Evolutionary conservation across 1,284 basidiomycete genomes (phyloP).

Genomic region (Vanrija sp.): DNA sequence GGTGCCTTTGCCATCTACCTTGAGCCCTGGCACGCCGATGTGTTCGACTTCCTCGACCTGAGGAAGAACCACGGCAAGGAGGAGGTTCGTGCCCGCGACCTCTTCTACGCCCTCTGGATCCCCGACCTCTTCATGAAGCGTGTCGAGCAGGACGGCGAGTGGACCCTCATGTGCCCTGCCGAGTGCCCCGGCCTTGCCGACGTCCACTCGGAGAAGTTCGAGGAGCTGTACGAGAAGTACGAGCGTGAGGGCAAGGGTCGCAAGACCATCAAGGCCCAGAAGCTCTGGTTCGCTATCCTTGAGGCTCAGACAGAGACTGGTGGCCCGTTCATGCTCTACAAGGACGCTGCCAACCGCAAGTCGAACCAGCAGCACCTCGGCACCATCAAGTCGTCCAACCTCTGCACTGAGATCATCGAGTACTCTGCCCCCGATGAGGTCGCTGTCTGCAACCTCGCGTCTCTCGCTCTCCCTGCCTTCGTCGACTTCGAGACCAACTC

Average conservation of each 20-base stretch:
- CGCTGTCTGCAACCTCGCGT: slow-evolving; percentile 98
- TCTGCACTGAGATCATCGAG: slow-evolving; percentile 99
- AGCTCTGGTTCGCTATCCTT: slow-evolving; percentile 96
- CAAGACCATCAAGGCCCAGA: slow-evolving; percentile 89
- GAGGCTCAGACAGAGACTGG: slow-evolving; percentile 99
- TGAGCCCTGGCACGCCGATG: slow-evolving; percentile 96
- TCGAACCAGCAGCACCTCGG: slow-evolving; percentile 99
- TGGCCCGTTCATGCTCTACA: slow-evolving; percentile 97
- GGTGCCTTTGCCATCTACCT: slow-evolving; percentile 98
- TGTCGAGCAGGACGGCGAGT: slow-evolving; percentile 79
- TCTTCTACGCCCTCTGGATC: slow-evolving; percentile 99
- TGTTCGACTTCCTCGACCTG: slow-evolving; percentile 97
- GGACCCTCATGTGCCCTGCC: slow-evolving; percentile 97
- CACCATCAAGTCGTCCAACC: slow-evolving; percentile 98
- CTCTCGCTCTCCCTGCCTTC: slow-evolving; percentile 88
- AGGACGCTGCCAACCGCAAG: slow-evolving; percentile 85
- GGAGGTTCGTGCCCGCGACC: slow-evolving; percentile 91
- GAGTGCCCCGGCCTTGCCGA: slow-evolving; percentile 91
- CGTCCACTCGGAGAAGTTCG: slow-evolving; percentile 88
- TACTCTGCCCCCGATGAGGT: slow-evolving; percentile 97
- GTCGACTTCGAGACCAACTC: slow-evolving; percentile 56
- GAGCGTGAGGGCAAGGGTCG: slow-evolving; percentile 84
- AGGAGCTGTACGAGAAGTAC: slow-evolving; percentile 82
- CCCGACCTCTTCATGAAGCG: slow-evolving; percentile 98
- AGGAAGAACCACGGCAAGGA: slow-evolving; percentile 99